A percentile compares a stretch with the other conserved stretches of the same genome.
These are phyloP conservation scores for Tuctoria greenei DNA, from an alignment of 176 grass and related monocot species.

Conservation along the genomic window DNA sequence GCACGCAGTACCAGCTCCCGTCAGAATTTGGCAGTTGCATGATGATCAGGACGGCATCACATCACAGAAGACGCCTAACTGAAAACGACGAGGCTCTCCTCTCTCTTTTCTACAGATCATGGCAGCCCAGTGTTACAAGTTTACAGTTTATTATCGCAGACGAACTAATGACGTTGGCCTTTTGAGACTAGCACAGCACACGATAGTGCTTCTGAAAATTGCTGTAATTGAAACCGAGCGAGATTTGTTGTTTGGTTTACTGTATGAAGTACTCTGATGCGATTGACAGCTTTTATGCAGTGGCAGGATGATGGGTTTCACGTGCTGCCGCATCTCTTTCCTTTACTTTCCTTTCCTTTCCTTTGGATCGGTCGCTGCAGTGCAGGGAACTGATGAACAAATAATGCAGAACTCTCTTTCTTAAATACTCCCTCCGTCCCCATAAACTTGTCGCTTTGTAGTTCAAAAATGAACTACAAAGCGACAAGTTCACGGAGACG, in stretches of 20 bases:
- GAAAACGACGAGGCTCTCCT: background rate
- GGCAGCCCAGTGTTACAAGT: background rate
- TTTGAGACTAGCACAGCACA: background rate
- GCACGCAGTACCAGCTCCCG: background rate
- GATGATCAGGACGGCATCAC: slow-evolving; percentile 3
- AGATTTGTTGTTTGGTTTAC: background rate
- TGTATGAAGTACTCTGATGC: no score
- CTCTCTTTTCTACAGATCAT: background rate
- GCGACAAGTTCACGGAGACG: no score
- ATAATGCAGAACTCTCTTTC: background rate
- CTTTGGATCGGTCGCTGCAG: background rate
- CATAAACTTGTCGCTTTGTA: no score
- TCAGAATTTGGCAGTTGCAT: background rate
- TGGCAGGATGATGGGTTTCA: slow-evolving; percentile 24
- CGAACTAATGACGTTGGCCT: slow-evolving; percentile 1
- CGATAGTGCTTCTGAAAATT: background rate
- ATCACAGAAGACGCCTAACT: background rate
- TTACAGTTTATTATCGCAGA: background rate
- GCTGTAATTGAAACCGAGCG: background rate
- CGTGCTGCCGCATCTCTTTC: background rate
- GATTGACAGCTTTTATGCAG: slow-evolving; percentile 14
- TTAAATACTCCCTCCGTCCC: no score
- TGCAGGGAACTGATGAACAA: background rate
- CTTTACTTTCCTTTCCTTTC: no score
- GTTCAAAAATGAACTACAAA: no score